Percentiles rank a stretch among this genome's conserved stretches.
Evolutionary conservation across 441 rosid species (phyloP).

Genomic region (Geranium incanum): DNA sequence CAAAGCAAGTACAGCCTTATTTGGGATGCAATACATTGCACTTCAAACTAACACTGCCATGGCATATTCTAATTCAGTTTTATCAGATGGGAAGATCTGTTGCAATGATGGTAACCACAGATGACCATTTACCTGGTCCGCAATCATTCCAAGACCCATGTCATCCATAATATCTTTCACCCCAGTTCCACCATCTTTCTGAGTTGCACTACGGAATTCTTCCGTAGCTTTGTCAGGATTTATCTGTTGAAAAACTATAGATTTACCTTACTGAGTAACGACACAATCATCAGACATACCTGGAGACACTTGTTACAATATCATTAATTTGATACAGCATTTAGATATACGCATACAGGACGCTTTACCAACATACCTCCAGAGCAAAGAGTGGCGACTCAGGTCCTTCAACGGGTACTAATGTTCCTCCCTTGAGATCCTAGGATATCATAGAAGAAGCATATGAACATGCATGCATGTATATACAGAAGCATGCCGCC

Average conservation of each 20-base stretch:
- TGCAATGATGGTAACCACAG: neutral
- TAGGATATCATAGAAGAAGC: slow-evolving; percentile 20
- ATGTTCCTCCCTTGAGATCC: slow-evolving; percentile 80
- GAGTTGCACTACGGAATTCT: slow-evolving; percentile 65
- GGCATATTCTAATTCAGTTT: slow-evolving; percentile 6
- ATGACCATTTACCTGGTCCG: slow-evolving; percentile 63
- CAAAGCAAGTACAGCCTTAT: neutral
- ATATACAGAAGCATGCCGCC: slow-evolving; percentile 17
- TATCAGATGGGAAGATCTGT: neutral
- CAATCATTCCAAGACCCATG: slow-evolving; percentile 92
- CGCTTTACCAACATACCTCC: slow-evolving; percentile 44
- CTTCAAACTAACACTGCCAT: neutral
- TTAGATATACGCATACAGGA: slow-evolving; percentile 10
- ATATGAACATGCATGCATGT: too few relatives aligned
- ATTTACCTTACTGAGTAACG: slow-evolving; percentile 25
- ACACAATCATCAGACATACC: slow-evolving; percentile 7
- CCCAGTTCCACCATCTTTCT: slow-evolving; percentile 65
- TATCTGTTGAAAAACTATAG: slow-evolving; percentile 44
- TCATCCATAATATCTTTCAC: slow-evolving; percentile 89
- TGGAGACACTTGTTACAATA: neutral
- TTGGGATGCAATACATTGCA: neutral
- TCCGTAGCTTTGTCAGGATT: slow-evolving; percentile 86
- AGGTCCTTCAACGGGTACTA: slow-evolving; percentile 82
- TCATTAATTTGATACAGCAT: slow-evolving; percentile 12
- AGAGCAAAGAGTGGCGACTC: slow-evolving; percentile 76